Conservation (phyloP, 179 eudicot species). For the Gypsophila paniculata region DNA sequence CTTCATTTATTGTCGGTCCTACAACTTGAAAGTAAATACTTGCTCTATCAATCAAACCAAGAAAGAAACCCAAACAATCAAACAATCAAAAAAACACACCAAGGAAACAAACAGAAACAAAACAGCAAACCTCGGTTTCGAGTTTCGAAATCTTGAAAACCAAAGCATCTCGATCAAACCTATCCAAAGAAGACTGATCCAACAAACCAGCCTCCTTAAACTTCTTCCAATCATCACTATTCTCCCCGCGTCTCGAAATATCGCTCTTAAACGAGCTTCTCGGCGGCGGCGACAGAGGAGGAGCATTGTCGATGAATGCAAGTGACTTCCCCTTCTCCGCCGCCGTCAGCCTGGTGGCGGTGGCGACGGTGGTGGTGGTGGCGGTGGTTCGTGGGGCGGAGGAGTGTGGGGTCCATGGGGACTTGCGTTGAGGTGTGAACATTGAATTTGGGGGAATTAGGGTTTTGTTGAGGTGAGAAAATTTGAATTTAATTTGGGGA, state of each 20-base stretch:
- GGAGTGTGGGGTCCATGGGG: conserved; percentile 40
- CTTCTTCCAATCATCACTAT: conserved; percentile 68
- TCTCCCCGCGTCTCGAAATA: conserved; percentile 12
- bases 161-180: conserved; percentile 51
- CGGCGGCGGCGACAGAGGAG: conserved; percentile 57
- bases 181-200: conserved; percentile 57
- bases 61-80: not conserved
- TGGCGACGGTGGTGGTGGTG: conserved; percentile 11
- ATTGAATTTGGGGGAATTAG: conserved; percentile 20
- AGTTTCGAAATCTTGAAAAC: conserved; percentile 36
- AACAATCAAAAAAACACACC: too few species aligned
- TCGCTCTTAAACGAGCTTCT: conserved; percentile 34
- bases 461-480: not conserved
- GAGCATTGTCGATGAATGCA: conserved; percentile 45
- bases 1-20: too few species aligned
- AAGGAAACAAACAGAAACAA: too few species aligned
- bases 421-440: conserved; percentile 66
- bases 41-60: not conserved
- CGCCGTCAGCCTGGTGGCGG: conserved; percentile 15
- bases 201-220: conserved; percentile 75
- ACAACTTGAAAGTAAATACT: too few species aligned
- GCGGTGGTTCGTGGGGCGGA: conserved; percentile 35
- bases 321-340: conserved; percentile 50
- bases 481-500: not conserved
- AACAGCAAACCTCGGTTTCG: conserved; percentile 72